Conservation (phyloP, 1,139 yeast genomes). For the Geotrichum bryndzae region DNA sequence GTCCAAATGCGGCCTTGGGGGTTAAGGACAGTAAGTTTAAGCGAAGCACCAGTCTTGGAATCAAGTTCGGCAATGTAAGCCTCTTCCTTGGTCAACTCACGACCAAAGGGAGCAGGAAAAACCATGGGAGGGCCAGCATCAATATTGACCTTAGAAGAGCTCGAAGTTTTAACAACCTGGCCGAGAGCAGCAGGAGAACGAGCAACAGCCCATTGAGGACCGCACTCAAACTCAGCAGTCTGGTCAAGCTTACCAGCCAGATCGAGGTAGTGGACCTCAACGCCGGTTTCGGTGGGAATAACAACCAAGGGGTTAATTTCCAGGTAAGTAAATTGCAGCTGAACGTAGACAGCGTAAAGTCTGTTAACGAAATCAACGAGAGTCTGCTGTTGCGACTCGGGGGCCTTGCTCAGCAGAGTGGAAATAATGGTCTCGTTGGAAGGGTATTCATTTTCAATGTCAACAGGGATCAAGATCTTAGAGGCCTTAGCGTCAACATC, state of each 20-base stretch:
- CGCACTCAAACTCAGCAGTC: conserved; percentile 46
- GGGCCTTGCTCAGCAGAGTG: conserved; percentile 38
- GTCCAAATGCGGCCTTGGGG: conserved; percentile 45
- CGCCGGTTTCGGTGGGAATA: conserved; percentile 38
- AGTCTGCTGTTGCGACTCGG: conserved; percentile 38
- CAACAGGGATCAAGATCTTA: conserved; percentile 41
- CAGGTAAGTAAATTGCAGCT: conserved; percentile 43
- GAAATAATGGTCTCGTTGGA: conserved; percentile 34
- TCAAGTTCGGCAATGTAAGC: conserved; percentile 45
- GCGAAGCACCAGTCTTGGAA: conserved; percentile 45
- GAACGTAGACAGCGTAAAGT: conserved; percentile 44
- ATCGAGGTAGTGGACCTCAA: conserved; percentile 43
- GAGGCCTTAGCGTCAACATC: conserved; percentile 45
- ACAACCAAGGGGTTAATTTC: conserved; percentile 46
- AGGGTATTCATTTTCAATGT: conserved; percentile 39
- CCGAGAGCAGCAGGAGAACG: conserved; percentile 42
- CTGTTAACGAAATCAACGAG: conserved; percentile 43
- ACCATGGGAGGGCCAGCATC: conserved; percentile 46
- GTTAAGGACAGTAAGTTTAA: conserved; percentile 42
- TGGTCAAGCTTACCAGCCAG: conserved; percentile 45
- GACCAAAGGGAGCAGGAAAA: conserved; percentile 46
- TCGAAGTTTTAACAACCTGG: conserved; percentile 25
- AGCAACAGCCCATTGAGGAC: conserved; percentile 45
- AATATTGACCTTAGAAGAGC: conserved; percentile 29
- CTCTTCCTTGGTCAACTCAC: conserved; percentile 42